Evolutionary conservation across 208 protist species (phyloP), one percentile per base, ranked within the genome.

Genomic region (Jaenimonas drosophilae): DNA sequence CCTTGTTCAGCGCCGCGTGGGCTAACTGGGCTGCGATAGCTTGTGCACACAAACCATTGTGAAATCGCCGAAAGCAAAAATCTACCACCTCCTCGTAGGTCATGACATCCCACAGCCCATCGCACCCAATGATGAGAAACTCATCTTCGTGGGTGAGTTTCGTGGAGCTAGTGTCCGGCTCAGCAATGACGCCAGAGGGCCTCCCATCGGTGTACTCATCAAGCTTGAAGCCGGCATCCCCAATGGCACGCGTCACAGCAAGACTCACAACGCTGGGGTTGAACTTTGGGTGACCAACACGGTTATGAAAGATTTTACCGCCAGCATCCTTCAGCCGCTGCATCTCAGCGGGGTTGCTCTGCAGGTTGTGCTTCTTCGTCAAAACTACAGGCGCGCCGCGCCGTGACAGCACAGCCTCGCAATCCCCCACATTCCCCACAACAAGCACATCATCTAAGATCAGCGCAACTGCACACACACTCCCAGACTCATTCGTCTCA

Each of bases 21-120:
- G 69, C 70, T 16, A 86, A 59, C 54, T 69, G 59, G 34, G 70
- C 61, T 3, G 76, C 64, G 32, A 86, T 77, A 25, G 36, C 53
- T 57, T 87, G 76, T 29, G 84, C 71, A 3, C 64, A 44, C 33
- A 71, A 56, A 4, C 67, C 65, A 14, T 49, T 23, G 25, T 59
- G 58, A 33, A 85, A 83, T 46, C 68, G 71, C 6, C 60, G 58
- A 39, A 61, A 66, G 40, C 83, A 92, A 34, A 92, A 88, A 38
- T 81, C 65, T 0, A 92, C 69, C 43, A 93, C 91, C 49, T 88
- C 69, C 27, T 75, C 82, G 59, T 96, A 94, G 12, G 74, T 71
- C 85, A 95, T 94, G 11, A 95, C 88, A 54, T 96, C 91, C 84
- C 85, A 96, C 38, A 96, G 57, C n/a, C 91, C 91, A 49, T 96